Evolutionary conservation across 306 rosid genomes (phyloP), one percentile per base, ranked within the genome.

Genomic region (Arachis stenosperma): DNA sequence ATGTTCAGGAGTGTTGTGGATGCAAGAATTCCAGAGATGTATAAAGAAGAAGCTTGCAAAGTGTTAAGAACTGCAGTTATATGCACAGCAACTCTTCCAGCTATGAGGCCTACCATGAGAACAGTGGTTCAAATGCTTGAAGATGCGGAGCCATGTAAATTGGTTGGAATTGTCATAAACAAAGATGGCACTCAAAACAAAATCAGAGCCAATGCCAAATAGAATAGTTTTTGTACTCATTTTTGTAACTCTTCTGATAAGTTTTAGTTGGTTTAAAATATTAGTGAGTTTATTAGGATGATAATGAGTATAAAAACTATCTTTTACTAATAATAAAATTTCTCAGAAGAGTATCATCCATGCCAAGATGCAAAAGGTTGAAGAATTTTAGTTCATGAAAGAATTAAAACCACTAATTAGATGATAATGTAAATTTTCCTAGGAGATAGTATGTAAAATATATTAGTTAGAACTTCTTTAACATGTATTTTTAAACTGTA

Each of bases 101-200:
- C 86, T 40, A 7, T 77, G 7, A 88, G 99, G 65, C 99, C 98
- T 3, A 78, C 84, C 9, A 95, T 95, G 99, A 88, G 93, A 74
- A 78, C 73, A 60, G 99, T 95, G 64, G 98, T 95, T 53, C 97
- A 95, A 43, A 88, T 87, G 90, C 88, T 95, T 0, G 85, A 88
- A 50, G 97, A 87, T 50, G 97, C 90, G 8, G 90, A 79, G 27
- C 90, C 91, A 6, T 79, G 86, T 74, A 84, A 78, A 47, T 52
- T 94, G 79, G 70, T 86, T 27, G 84, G 89, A 1, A 87, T 95
- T 67, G 75, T 83, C 10, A 75, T 87, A 44, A 51, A 71, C 78
- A 94, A 94, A 78, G 89, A 94, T 27, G 86, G 80, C 2, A 52
- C 54, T 8, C 58, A 43, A 47, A 79, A 69, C 78, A 85, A 78